A percentile compares a stretch with the other conserved stretches of the same genome.
Evolutionary conservation across 257 asterid species (phyloP).

Genomic region (Fraxinus anomala): DNA sequence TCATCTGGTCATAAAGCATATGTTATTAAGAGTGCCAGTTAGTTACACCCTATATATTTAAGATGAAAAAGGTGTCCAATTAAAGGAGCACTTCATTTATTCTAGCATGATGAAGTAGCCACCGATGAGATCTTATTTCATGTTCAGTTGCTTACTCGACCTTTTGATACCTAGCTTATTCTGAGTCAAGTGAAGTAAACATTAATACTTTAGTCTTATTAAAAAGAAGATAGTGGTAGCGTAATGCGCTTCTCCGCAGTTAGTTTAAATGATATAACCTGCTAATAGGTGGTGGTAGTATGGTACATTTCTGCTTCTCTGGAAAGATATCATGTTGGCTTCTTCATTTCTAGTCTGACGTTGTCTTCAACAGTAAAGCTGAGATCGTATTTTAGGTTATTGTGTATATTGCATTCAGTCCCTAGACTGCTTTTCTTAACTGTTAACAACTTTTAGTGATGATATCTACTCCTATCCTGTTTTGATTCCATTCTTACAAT

Average conservation of each 20-base stretch:
- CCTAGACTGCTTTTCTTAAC: slow-evolving; percentile 13
- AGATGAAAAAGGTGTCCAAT: background rate
- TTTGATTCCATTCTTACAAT: slow-evolving; percentile 27
- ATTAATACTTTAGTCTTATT: background rate
- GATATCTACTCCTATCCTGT: slow-evolving; percentile 20
- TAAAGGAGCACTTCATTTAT: background rate
- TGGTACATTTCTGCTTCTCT: background rate
- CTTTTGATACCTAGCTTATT: background rate
- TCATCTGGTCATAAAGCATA: background rate
- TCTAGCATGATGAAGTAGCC: background rate
- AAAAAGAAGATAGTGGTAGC: background rate
- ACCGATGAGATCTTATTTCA: background rate
- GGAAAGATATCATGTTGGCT: background rate
- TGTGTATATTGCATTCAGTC: slow-evolving; percentile 6
- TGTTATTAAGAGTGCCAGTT: background rate
- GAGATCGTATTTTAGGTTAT: background rate
- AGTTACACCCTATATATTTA: background rate
- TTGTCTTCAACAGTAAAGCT: background rate
- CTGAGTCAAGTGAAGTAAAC: background rate
- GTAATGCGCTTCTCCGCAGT: background rate
- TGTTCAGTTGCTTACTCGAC: background rate
- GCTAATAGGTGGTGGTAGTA: background rate
- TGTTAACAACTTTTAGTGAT: slow-evolving; percentile 10
- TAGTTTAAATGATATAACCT: background rate
- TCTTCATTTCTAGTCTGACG: background rate